Conservation (phyloP, 495 filamentous ascomycete genomes). For the Aspergillus indologenus region DNA sequence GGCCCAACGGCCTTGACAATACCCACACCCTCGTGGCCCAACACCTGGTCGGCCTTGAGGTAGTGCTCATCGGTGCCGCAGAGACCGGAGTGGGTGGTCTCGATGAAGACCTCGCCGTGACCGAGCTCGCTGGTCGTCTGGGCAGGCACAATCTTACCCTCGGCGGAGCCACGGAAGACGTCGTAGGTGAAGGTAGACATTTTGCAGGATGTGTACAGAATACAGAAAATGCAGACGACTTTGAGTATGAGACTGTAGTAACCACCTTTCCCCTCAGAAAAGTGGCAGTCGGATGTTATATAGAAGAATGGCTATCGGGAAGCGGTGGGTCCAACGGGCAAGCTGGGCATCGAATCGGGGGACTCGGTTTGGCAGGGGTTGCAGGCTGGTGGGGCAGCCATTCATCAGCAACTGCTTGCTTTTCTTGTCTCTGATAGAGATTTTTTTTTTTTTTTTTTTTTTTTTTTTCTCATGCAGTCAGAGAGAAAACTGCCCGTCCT, state of each 20-base stretch:
- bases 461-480: too few relatives aligned
- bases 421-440: neutral
- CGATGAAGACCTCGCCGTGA: constrained; percentile 15
- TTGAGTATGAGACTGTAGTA: too few relatives aligned
- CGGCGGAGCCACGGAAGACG: constrained; percentile 17
- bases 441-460: too few relatives aligned
- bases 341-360: too few relatives aligned
- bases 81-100: constrained; percentile 18
- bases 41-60: constrained; percentile 13
- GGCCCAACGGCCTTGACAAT: constrained; percentile 17
- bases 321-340: too few relatives aligned
- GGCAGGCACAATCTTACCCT: constrained; percentile 6
- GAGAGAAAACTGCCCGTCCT: neutral
- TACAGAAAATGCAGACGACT: too few relatives aligned
- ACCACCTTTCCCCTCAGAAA: too few relatives aligned
- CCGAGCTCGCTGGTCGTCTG: constrained; percentile 15
- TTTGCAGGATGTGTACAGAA: neutral
- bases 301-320: too few relatives aligned
- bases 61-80: constrained; percentile 22
- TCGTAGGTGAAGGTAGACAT: constrained; percentile 17
- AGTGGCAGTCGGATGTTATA: too few relatives aligned
- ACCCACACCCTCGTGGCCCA: constrained; percentile 23
- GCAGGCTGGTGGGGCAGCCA: too few relatives aligned
- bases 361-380: too few relatives aligned
- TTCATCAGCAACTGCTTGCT: too few relatives aligned